Percentiles rank a stretch among this genome's conserved stretches.
Conservation (phyloP, 2,329 filamentous ascomycete genomes). For the Exophiala lecanii-corni region DNA sequence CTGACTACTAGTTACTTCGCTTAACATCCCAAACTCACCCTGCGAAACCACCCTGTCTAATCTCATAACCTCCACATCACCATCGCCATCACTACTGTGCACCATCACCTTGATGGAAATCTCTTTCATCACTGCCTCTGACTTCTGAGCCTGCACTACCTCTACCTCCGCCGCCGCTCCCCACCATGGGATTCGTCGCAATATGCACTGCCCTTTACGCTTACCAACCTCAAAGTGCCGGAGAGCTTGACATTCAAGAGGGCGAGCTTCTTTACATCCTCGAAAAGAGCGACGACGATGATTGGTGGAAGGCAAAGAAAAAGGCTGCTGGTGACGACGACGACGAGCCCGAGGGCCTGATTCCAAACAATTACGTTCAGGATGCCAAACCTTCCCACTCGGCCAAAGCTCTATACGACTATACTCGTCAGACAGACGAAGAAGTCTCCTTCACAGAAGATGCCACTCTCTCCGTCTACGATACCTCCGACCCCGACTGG, state of each 20-base stretch:
- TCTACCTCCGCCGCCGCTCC: conserved; percentile 1
- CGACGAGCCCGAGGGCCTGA: conserved; percentile 82
- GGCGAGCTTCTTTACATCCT: conserved; percentile 85
- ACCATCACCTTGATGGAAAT: conserved; percentile 16
- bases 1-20: too few species aligned
- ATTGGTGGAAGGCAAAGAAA: conserved; percentile 98
- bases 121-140: conserved; percentile 1
- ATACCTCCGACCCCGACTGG: conserved; percentile 92
- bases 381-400: conserved; percentile 64
- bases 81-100: too few species aligned
- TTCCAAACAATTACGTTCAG: conserved; percentile 94
- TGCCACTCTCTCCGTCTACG: conserved; percentile 75
- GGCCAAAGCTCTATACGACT: conserved; percentile 96
- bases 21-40: background rate
- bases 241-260: conserved; percentile 78
- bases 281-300: conserved; percentile 71
- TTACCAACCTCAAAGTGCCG: conserved; percentile 80
- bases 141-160: conserved; percentile 2
- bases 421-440: conserved; percentile 93
- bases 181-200: conserved; percentile 80
- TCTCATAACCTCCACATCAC: background rate
- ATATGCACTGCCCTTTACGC: conserved; percentile 90
- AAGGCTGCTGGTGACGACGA: conserved; percentile 77
- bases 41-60: background rate
- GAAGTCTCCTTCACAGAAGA: conserved; percentile 95